phyloP scores from a whole-genome alignment of 345 rosid genomes.

The Euphorbia pulcherrima region DNA sequence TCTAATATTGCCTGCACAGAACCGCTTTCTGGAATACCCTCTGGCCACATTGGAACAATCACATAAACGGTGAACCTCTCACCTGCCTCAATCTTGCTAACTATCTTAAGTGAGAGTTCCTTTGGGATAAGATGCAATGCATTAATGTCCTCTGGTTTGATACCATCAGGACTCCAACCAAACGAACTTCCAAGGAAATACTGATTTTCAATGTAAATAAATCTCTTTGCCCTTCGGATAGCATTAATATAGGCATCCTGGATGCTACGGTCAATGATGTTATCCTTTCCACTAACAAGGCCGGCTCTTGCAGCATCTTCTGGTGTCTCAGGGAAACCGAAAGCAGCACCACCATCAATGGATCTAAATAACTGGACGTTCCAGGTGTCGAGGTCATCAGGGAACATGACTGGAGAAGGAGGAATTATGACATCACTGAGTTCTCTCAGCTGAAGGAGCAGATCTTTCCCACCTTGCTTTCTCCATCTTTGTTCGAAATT shows the following conservation, averaged over 20 bases:
- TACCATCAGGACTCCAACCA: constrained; percentile 73
- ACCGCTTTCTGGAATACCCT: constrained; percentile 89
- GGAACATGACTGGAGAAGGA: constrained; percentile 75
- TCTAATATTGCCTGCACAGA: constrained; percentile 94
- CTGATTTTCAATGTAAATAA: constrained; percentile 90
- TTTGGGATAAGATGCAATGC: constrained; percentile 87
- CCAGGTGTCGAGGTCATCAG: constrained; percentile 86
- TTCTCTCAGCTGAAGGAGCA: constrained; percentile 77
- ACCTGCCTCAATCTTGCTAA: constrained; percentile 83
- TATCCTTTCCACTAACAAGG: constrained; percentile 93
- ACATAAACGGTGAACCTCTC: constrained; percentile 81
- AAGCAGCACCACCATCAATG: constrained; percentile 97
- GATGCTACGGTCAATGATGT: constrained; percentile 89
- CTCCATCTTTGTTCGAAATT: constrained; percentile 98
- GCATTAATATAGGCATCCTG: constrained; percentile 95
- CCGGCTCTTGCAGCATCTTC: constrained; percentile 96
- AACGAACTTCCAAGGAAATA: constrained; percentile 94
- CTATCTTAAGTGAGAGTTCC: constrained; percentile 90
- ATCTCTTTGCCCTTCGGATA: constrained; percentile 90
- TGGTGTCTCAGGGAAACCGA: constrained; percentile 93
- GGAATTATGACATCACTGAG: constrained; percentile 67
- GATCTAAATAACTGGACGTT: constrained; percentile 92
- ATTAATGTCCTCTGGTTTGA: constrained; percentile 84
- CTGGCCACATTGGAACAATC: constrained; percentile 99
- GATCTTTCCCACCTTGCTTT: constrained; percentile 85